Percentiles rank a stretch among this genome's conserved stretches.
phyloP scores from a whole-genome alignment of 306 rosid genomes.

The Fragaria ananassa region DNA sequence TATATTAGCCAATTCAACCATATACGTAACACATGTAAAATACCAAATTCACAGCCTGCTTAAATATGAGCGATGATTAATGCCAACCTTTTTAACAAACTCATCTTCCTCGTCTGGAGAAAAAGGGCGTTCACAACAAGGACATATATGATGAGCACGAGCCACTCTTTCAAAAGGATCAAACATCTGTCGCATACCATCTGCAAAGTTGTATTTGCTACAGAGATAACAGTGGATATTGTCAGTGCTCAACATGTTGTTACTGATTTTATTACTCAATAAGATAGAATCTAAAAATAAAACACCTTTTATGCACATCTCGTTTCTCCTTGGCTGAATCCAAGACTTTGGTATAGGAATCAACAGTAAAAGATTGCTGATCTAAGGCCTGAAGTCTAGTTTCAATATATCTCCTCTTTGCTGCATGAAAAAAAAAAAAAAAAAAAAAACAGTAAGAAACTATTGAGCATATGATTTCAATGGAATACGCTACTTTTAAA shows the following conservation, averaged over 20 bases:
- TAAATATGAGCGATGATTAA: slow-evolving; percentile 24
- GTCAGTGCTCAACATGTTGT: slow-evolving; percentile 23
- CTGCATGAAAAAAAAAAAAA: slow-evolving; percentile 38
- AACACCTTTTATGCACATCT: slow-evolving; percentile 71
- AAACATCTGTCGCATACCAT: slow-evolving; percentile 93
- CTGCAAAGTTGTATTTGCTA: slow-evolving; percentile 84
- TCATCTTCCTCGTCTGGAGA: slow-evolving; percentile 87
- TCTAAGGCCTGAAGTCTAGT: slow-evolving; percentile 74
- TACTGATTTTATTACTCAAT: slow-evolving; percentile 20
- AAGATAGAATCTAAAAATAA: slow-evolving; percentile 17
- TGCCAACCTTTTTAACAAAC: slow-evolving; percentile 82
- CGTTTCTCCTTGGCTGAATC: slow-evolving; percentile 79
- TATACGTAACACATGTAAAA: background rate
- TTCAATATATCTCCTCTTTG: slow-evolving; percentile 78
- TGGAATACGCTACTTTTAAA: background rate
- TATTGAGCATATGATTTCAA: background rate
- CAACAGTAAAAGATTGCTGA: slow-evolving; percentile 54
- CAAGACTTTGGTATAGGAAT: slow-evolving; percentile 57
- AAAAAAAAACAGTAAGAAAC: slow-evolving; percentile 9
- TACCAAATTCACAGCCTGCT: background rate
- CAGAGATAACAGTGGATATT: slow-evolving; percentile 36
- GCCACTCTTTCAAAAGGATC: slow-evolving; percentile 96
- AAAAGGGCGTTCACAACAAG: slow-evolving; percentile 94
- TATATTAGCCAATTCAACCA: slow-evolving; percentile 29
- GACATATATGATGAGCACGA: slow-evolving; percentile 86